These are phyloP conservation scores for Acanthamoeba royreba DNA, from an alignment of 208 protist species.

Conservation along the genomic window DNA sequence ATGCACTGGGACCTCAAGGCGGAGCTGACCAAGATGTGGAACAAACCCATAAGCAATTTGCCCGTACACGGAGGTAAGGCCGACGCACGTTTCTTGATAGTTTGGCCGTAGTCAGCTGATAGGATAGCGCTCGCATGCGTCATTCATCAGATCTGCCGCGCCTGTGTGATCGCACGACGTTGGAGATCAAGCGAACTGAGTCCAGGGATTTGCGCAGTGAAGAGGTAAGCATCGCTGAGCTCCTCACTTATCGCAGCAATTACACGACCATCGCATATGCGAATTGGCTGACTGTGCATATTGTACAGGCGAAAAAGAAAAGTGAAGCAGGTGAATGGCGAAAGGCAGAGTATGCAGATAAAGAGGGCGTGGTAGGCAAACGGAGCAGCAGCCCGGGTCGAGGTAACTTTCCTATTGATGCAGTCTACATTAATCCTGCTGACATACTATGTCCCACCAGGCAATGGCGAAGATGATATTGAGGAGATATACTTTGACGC, in stretches of 20 bases:
- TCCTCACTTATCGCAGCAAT: neutral
- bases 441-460: neutral
- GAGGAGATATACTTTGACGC: constrained; percentile 3
- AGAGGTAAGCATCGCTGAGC: neutral
- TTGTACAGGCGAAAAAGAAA: neutral
- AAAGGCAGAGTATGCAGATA: neutral
- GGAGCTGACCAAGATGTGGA: neutral
- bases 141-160: neutral
- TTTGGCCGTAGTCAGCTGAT: neutral
- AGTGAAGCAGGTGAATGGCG: neutral
- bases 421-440: no score
- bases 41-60: neutral
- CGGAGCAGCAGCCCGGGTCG: neutral
- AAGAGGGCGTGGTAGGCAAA: neutral
- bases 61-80: neutral
- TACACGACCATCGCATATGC: no score
- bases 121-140: neutral
- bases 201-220: neutral
- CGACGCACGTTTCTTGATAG: no score
- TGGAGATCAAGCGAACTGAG: neutral
- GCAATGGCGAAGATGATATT: neutral
- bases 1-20: constrained; percentile 21
- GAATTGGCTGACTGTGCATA: no score
- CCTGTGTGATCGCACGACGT: neutral
- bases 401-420: no score